A percentile compares a stretch with the other conserved stretches of the same genome.
phyloP scores from a whole-genome alignment of 192 early-diverging fungal species.

The Backusella luteola region DNA sequence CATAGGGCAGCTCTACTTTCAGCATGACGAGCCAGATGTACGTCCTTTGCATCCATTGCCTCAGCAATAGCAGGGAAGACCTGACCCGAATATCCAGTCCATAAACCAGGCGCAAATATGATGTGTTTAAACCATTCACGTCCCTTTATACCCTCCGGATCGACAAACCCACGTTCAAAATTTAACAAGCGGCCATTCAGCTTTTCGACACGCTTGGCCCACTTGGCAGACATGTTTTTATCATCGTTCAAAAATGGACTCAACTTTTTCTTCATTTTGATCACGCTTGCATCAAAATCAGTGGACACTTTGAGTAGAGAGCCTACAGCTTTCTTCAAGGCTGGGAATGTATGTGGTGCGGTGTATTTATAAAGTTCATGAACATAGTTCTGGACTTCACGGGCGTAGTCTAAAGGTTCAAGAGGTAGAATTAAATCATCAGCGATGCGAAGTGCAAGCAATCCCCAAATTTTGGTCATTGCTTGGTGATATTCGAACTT shows the following conservation, averaged over 20 bases:
- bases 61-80: conserved; percentile 33
- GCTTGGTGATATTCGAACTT: conserved; percentile 53
- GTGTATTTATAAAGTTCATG: conserved; percentile 29
- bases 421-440: conserved; percentile 45
- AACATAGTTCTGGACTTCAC: conserved; percentile 42
- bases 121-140: conserved; percentile 62
- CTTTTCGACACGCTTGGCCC: conserved; percentile 19
- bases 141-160: conserved; percentile 49
- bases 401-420: conserved; percentile 45
- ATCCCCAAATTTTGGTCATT: conserved; percentile 46
- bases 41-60: conserved; percentile 26
- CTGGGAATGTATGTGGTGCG: conserved; percentile 11
- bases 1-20: conserved; percentile 27
- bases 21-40: conserved; percentile 14
- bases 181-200: conserved; percentile 48
- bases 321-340: conserved; percentile 11
- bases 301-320: not conserved
- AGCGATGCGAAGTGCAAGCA: conserved; percentile 45
- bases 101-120: conserved; percentile 55
- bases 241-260: not conserved
- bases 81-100: conserved; percentile 39
- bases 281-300: conserved; percentile 18
- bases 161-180: conserved; percentile 59
- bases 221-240: conserved; percentile 12
- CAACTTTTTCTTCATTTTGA: conserved; percentile 7